Evolutionary conservation across 306 rosid species (phyloP).

Genomic region (Carpinus viminea): DNA sequence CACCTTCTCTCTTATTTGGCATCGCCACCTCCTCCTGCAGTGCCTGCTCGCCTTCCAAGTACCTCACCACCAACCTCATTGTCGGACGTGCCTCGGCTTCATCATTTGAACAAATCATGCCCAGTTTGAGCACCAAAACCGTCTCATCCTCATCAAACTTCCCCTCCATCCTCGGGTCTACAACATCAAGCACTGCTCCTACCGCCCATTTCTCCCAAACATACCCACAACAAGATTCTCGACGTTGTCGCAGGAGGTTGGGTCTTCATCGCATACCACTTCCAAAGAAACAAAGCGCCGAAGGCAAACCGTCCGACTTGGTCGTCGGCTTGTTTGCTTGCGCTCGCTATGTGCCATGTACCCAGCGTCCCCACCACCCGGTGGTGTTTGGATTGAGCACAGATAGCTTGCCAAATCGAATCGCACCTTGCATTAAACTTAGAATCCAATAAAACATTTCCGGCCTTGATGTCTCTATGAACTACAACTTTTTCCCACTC

Average conservation of each 20-base stretch:
- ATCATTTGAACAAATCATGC: constrained; percentile 48
- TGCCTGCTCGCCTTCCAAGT: too few relatives aligned
- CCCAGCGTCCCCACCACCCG: too few relatives aligned
- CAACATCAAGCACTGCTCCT: constrained; percentile 34
- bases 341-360: too few relatives aligned
- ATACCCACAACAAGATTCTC: constrained; percentile 66
- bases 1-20: constrained; percentile 7
- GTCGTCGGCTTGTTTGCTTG: constrained; percentile 50
- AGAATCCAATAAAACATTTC: too few relatives aligned
- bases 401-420: too few relatives aligned
- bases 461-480: constrained; percentile 67
- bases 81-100: constrained; percentile 36
- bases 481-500: constrained; percentile 67
- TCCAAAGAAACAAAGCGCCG: constrained; percentile 56
- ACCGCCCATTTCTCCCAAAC: constrained; percentile 53
- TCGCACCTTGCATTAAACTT: too few relatives aligned
- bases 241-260: constrained; percentile 40
- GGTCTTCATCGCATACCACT: constrained; percentile 63
- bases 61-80: constrained; percentile 49
- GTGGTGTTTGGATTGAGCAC: constrained; percentile 58
- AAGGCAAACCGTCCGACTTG: constrained; percentile 56
- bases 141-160: constrained; percentile 47
- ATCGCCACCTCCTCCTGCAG: constrained; percentile 31
- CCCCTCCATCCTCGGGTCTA: constrained; percentile 41
- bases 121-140: constrained; percentile 46